Evolutionary conservation across 2,329 filamentous ascomycete species (phyloP), one percentile per base, ranked within the genome.

Genomic region (Pestalotiopsis sp.): DNA sequence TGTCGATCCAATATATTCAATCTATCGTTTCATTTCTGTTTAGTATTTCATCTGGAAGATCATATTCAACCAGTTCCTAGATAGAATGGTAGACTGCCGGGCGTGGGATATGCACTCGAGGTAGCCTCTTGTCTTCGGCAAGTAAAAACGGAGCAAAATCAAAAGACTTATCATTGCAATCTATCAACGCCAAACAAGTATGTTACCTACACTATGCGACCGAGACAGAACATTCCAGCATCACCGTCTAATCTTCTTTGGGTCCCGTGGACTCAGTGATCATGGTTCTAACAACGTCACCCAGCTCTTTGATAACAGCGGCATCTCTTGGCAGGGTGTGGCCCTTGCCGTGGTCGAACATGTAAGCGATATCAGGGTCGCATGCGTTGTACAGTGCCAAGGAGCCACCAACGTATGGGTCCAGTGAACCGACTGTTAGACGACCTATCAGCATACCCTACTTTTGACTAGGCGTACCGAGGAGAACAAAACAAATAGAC

Each of bases 261-360:
- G 7, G 13, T 68, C 63, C 72, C 17, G 71, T 70, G 13, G 72
- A 73, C 31, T 77, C 71, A 20, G 65, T 66, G 25, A 78, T 76
- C 75, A 78, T 78, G 40, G 70, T 75, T 25, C 82, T 78, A 25
- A 84, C 80, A 7, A 83, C 81, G 66, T 83, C 80, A 6, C 81
- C 81, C 14, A 87, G 75, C 71, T 87, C 84, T 70, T 80, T 80
- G 66, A 86, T 80, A 0, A 84, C 84, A 14, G 79, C 80, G 66
- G 80, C 81, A 67, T 88, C 86, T 70, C 87, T 80, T 0, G 89
- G 89, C 4, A 91, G 79, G 0, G 87, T 90, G 74, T 91, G 89
- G 0, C 89, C 89, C 73, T 90, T 90, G 4, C 87, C 89, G 70
- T 90, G 88, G 72, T 91, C 89, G 70, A 91, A 91, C n/a, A 91